These are phyloP conservation scores for Aspergillus sp. DNA, from an alignment of 2,329 filamentous ascomycete species.

Conservation along the genomic window DNA sequence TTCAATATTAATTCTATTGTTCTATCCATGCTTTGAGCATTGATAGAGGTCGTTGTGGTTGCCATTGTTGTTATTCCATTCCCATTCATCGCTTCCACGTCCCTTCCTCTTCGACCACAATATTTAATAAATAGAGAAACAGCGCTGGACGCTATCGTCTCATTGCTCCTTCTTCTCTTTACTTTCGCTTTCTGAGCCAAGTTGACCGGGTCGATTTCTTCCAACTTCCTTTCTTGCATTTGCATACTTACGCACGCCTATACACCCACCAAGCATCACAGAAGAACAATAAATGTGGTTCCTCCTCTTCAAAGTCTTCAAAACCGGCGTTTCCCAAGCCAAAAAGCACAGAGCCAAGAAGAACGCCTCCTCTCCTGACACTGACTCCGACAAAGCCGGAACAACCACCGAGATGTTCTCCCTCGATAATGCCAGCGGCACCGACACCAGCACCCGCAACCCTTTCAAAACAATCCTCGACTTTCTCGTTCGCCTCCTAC, in stretches of 20 bases:
- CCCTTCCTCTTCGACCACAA: background rate
- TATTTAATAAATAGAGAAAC: background rate
- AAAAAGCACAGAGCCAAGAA: slow-evolving; percentile 27
- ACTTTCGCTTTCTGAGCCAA: no score
- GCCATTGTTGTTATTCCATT: background rate
- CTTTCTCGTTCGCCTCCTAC: slow-evolving; percentile 59
- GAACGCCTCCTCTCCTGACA: slow-evolving; percentile 1
- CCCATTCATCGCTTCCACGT: background rate
- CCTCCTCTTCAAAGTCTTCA: slow-evolving; percentile 21
- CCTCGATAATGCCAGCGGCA: slow-evolving; percentile 13
- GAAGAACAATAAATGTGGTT: slow-evolving; percentile 21
- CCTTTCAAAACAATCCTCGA: slow-evolving; percentile 17
- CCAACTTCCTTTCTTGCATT: background rate
- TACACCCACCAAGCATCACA: slow-evolving; percentile 3
- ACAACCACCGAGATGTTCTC: slow-evolving; percentile 2
- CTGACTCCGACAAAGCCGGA: slow-evolving; percentile 6
- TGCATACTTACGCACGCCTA: background rate
- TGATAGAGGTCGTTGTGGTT: background rate
- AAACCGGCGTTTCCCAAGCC: slow-evolving; percentile 21
- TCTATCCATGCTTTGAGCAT: background rate
- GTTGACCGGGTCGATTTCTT: no score
- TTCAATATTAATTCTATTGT: background rate
- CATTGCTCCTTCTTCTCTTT: background rate
- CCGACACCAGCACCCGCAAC: slow-evolving; percentile 10
- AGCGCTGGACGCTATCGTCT: background rate